Base-by-base conservation (phyloP, 2,329 filamentous ascomycete species). In the Calonectria hongkongensis region DNA sequence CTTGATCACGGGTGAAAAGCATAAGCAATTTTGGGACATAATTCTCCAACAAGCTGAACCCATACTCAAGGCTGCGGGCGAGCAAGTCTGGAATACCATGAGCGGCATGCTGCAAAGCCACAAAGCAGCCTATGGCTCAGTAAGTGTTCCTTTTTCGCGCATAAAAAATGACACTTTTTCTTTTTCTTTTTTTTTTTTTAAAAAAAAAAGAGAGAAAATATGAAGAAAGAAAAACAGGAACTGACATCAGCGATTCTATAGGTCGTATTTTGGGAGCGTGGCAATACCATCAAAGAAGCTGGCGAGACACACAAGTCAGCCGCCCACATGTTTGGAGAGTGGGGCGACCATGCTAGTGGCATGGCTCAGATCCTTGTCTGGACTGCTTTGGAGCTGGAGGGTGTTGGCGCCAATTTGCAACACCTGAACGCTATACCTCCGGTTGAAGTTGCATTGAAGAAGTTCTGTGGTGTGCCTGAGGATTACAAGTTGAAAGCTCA, bases 221-320 rank as follows among this genome's bases (percentile, higher is more conserved):
- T 21, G 21, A 21, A 21, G 21, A 21, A 21, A 21, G 21, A 21
- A 21, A 21, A 21, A 21, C 21, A 21, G 21, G 21, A 21, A 21
- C 21, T 21, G 21, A 21, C 21, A 21, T 21, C 21, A 21, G 16
- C 16, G 12, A 28, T 2, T 30, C 4, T 13, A 43, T 36, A 79
- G 78, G 73, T 79, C 30, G 25, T 79, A 15, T 79, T 79, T 71
- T 81, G 76, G 77, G 76, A 78, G 10, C 68, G 66, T 28, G 68
- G 43, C 5, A 65, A 74, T 4, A 28, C 72, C 41, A 75, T 77
- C 71, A 71, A 78, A 66, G 50, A 68, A 39, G 58, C 76, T 5
- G 41, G 30, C 7, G 69, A 74, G 28, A 73, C 56, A 9, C 77
- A 79, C 71, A 64, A 76, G 66, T 66, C 74, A 5, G 68, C 70